Evolutionary conservation across 2,329 filamentous ascomycete species (phyloP), one percentile per base, ranked within the genome.

Genomic region (Cladosporium halotolerans): DNA sequence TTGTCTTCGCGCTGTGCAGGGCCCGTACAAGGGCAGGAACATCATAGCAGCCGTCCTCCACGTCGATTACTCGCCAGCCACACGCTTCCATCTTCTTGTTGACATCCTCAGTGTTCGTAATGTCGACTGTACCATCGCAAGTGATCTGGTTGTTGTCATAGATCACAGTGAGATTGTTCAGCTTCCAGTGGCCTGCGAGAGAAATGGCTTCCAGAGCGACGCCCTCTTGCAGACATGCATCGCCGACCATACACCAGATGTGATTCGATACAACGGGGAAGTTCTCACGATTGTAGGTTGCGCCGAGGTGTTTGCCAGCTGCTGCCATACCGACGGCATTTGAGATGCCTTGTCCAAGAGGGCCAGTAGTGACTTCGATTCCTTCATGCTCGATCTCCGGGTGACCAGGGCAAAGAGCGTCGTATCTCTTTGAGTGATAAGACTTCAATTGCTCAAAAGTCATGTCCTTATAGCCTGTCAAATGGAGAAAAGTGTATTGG

Each of bases 101-200:
- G 59, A 81, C 69, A 43, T 82, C 78, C 58, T 83, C 79, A 0
- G 73, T 78, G 56, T 79, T 80, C 2, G 73, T 73, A 40, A 76
- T 68, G 62, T 81, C 78, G 2, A 81, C 73, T 2, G 72, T 74
- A 1, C 80, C 80, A 54, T 82, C 80, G 59, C 79, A 82, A 4
- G 79, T 82, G 45, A 83, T 70, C 59, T 80, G 76, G 63, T 83
- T 82, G 65, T 83, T 82, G 58, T 83, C 80, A 58, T 83, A 83
- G 44, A 82, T 76, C 23, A 83, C 66, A 3, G 74, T 75, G 1
- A 83, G 66, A 62, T 83, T 83, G 66, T 78, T 76, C 9, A 83
- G 69, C 57, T 71, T 73, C 63, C 74, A 72, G 62, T 82, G 78
- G 1, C 79, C 80, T 5, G 79, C 79, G 5, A 81, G 72, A 3